A percentile compares a stretch with the other conserved stretches of the same genome.
phyloP scores from a whole-genome alignment of 1,284 basidiomycete genomes.

The Papiliotrema laurentii region DNA sequence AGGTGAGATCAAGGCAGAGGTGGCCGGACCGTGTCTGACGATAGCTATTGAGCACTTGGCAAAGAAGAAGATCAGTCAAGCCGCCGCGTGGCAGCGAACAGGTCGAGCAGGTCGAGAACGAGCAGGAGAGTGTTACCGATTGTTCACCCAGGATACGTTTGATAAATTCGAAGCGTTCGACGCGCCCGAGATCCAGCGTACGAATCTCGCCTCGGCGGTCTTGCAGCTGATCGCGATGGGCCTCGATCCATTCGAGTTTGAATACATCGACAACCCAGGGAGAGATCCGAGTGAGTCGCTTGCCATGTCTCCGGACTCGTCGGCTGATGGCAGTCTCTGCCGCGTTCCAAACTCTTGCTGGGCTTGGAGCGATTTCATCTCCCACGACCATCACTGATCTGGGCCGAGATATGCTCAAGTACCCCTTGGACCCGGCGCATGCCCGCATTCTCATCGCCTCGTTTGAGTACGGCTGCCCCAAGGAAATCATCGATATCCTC shows the following conservation, averaged over 20 bases:
- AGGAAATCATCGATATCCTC: constrained; percentile 72
- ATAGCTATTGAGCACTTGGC: constrained; percentile 82
- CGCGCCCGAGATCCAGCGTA: constrained; percentile 83
- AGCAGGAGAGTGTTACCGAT: constrained; percentile 74
- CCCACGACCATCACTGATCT: constrained; percentile 61
- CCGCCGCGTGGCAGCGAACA: constrained; percentile 73
- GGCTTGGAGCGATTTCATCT: constrained; percentile 68
- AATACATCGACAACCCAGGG: constrained; percentile 80
- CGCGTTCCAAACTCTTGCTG: constrained; percentile 68
- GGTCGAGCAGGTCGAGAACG: constrained; percentile 91
- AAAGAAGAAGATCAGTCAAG: constrained; percentile 80
- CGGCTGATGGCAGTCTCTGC: constrained; percentile 52
- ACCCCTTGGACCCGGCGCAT: constrained; percentile 79
- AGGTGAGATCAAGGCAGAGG: constrained; percentile 37
- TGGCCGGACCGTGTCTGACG: constrained; percentile 6
- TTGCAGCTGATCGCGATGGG: constrained; percentile 79
- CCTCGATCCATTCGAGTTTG: constrained; percentile 69
- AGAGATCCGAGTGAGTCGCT: constrained; percentile 58
- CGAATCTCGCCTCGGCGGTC: constrained; percentile 73
- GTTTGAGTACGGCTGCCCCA: constrained; percentile 62
- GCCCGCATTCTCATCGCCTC: constrained; percentile 72
- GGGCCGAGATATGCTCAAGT: constrained; percentile 72
- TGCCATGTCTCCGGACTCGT: background rate
- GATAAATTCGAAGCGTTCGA: constrained; percentile 61
- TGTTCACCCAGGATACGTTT: constrained; percentile 80